These are phyloP conservation scores for Leishmania arabica DNA, from an alignment of 208 protist species.

Conservation along the genomic window DNA sequence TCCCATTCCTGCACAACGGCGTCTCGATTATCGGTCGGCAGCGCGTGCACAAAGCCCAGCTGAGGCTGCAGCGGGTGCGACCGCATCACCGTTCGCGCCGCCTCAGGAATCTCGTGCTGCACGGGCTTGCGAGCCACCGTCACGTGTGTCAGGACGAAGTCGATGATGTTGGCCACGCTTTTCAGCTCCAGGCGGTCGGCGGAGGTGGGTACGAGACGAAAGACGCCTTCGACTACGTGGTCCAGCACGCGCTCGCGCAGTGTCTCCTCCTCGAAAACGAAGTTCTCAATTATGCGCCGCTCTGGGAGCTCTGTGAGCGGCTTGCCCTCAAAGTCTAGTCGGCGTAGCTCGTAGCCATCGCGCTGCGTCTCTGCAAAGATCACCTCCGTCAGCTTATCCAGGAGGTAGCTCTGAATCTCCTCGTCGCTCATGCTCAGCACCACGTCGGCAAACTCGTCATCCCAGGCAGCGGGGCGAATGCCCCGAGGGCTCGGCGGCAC, in stretches of 20 bases:
- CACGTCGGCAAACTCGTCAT: slow-evolving; percentile 74
- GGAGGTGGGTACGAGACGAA: slow-evolving; percentile 80
- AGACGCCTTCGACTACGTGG: slow-evolving; percentile 86
- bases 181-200: slow-evolving; percentile 77
- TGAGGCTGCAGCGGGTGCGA: slow-evolving; percentile 78
- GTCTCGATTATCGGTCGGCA: slow-evolving; percentile 84
- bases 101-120: slow-evolving; percentile 51
- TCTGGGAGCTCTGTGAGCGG: slow-evolving; percentile 88
- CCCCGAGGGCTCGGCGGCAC: slow-evolving; percentile 31
- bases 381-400: slow-evolving; percentile 86
- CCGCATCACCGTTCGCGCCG: slow-evolving; percentile 63
- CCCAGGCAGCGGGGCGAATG: slow-evolving; percentile 73
- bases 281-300: slow-evolving; percentile 83
- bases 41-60: slow-evolving; percentile 83
- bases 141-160: slow-evolving; percentile 88
- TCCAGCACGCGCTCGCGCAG: slow-evolving; percentile 87
- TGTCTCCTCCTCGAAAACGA: slow-evolving; percentile 92
- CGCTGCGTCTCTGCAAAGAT: slow-evolving; percentile 88
- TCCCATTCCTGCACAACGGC: slow-evolving; percentile 86
- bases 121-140: slow-evolving; percentile 50
- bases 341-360: slow-evolving; percentile 91
- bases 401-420: slow-evolving; percentile 70
- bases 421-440: slow-evolving; percentile 77
- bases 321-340: slow-evolving; percentile 93
- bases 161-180: slow-evolving; percentile 81